Percentiles rank a stretch among this genome's conserved stretches.
Conservation (phyloP, 2,329 filamentous ascomycete genomes). For the Emmonsiellopsis sp. region DNA sequence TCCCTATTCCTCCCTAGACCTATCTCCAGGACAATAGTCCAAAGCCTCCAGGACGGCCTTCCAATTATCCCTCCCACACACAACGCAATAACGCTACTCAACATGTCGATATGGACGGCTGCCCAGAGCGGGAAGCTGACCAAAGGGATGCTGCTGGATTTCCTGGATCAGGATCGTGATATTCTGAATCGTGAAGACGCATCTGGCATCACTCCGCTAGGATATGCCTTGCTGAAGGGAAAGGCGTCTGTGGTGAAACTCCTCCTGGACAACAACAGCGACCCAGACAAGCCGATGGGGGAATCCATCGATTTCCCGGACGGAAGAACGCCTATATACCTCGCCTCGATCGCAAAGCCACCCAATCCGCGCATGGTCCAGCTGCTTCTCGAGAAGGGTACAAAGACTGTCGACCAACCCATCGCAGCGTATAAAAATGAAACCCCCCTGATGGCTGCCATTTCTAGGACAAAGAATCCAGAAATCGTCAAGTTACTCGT, state of each 20-base stretch:
- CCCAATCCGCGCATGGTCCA: neutral
- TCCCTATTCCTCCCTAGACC: neutral
- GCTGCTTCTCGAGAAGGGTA: neutral
- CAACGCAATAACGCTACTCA: neutral
- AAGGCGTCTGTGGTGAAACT: neutral
- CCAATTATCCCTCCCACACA: neutral
- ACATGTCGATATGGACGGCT: neutral
- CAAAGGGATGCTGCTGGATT: constrained; percentile 3
- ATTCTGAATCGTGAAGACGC: constrained; percentile 3
- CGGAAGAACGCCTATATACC: neutral
- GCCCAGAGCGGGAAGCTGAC: constrained; percentile 3
- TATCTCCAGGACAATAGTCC: too few species aligned
- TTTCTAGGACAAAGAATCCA: neutral
- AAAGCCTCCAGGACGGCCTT: neutral
- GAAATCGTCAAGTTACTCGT: neutral
- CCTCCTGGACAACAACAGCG: neutral
- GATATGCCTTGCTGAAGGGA: neutral
- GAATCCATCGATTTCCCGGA: neutral
- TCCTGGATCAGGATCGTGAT: constrained; percentile 5
- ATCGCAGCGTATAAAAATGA: neutral
- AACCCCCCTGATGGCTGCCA: neutral
- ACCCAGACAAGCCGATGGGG: neutral
- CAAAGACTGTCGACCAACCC: neutral
- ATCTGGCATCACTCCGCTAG: neutral
- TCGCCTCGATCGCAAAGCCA: neutral